Evolutionary conservation across 306 rosid species (phyloP), one percentile per base, ranked within the genome.

Genomic region (Cajanus cajan): DNA sequence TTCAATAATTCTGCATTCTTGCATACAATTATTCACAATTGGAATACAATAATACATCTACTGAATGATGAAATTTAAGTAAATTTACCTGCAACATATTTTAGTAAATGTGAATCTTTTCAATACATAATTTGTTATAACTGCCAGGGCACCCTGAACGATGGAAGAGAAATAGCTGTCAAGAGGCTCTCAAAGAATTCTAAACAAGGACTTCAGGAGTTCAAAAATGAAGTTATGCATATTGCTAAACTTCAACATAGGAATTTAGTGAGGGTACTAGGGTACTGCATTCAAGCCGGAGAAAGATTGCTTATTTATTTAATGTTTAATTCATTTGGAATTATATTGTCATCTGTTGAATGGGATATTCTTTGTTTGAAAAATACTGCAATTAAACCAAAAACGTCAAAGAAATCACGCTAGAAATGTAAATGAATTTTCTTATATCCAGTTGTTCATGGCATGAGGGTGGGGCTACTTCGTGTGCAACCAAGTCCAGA

Each of bases 241-340:
- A 84, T 86, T 25, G 86, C 87, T 33, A 84, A 84, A 68, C 84
- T 89, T 71, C 89, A 89, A 61, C 92, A 82, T 84, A 82, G 90
- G 43, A 89, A 86, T 74, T 85, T 86, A 50, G 90, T 88, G 41
- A 88, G 25, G 74, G 84, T 88, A 37, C 76, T 82, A 11, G 88
- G 89, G 22, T 88, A 64, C 65, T 86, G 87, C 90, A 66, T 80
- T 74, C 82, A 86, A 33, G 86, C 78, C 40, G 87, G 79, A 6
- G 87, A 89, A 65, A 65, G 70, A 65, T 19, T 65, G 51, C 51
- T 65, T 40, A 10, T 65, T 11, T 65, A 65, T 11, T 18, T 19
- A 9, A 18, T 6, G 21, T 50, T 66, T 51, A 8, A 36, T 36
- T 51, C 47, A 36, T 34, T 22, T 36, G 21, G 54, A n/a, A 36